phyloP scores from a whole-genome alignment of 2,329 filamentous ascomycete genomes.

The Cladophialophora yegresii region DNA sequence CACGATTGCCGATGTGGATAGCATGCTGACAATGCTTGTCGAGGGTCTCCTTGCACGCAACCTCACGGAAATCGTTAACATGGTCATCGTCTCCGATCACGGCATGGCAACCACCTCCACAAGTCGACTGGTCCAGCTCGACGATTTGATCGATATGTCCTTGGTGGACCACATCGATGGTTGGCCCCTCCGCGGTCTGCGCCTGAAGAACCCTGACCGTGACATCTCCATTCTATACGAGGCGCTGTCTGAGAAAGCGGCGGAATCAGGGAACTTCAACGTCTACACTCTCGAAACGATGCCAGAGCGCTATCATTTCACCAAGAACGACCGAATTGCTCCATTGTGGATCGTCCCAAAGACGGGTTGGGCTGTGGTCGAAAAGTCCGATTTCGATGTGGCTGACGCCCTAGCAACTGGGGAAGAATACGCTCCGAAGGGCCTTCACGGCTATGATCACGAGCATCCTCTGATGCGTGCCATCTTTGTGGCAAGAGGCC shows the following conservation, averaged over 20 bases:
- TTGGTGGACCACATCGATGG: conserved; percentile 85
- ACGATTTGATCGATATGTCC: conserved; percentile 77
- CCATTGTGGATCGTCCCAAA: conserved; percentile 93
- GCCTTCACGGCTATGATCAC: conserved; percentile 92
- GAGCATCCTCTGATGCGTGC: conserved; percentile 94
- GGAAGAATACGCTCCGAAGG: conserved; percentile 73
- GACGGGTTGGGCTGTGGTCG: conserved; percentile 88
- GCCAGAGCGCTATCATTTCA: conserved; percentile 91
- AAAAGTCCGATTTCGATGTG: conserved; percentile 75
- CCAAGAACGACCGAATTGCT: conserved; percentile 82
- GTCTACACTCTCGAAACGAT: conserved; percentile 86
- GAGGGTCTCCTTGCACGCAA: conserved; percentile 76
- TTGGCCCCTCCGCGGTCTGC: conserved; percentile 88
- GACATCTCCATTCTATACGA: conserved; percentile 70
- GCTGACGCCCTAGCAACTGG: conserved; percentile 65
- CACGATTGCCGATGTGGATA: conserved; percentile 78
- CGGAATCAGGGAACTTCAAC: conserved; percentile 64
- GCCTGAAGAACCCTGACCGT: conserved; percentile 67
- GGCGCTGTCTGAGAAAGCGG: conserved; percentile 52
- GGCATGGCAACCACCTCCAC: conserved; percentile 94
- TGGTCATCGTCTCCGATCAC: conserved; percentile 95
- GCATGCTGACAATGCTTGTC: conserved; percentile 77
- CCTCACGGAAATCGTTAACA: conserved; percentile 83
- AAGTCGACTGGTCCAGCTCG: conserved; percentile 78
- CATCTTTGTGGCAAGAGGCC: conserved; percentile 88